Conservation (phyloP, 345 rosid species). For the Dipteronia dyeriana region DNA sequence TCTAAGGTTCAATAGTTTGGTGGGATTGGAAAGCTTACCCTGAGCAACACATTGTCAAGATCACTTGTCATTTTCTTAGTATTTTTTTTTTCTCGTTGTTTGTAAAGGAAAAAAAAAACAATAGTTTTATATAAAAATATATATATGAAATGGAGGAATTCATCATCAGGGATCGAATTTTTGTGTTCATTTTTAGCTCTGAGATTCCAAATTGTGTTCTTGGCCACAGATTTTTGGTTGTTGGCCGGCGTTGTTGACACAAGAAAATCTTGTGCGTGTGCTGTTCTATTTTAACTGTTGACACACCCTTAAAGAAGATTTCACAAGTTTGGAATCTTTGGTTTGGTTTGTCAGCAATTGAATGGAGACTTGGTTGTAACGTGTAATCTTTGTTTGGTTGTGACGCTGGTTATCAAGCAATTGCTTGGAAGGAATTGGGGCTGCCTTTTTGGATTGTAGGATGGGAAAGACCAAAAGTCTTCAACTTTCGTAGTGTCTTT, state of each 20-base stretch:
- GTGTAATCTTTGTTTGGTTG: conserved; percentile 5
- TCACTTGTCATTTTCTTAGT: not conserved
- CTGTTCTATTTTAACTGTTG: too few species aligned
- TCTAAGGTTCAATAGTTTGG: conserved; percentile 20
- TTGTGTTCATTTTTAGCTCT: not conserved
- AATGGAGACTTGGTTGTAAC: not conserved
- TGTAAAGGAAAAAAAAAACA: conserved; percentile 30
- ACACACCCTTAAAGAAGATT: not conserved
- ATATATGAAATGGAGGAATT: conserved; percentile 29
- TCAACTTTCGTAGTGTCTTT: not conserved
- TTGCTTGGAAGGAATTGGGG: not conserved
- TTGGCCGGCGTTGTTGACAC: not conserved
- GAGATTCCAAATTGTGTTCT: conserved; percentile 20
- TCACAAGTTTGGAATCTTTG: not conserved
- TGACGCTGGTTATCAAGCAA: not conserved
- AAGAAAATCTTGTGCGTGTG: not conserved
- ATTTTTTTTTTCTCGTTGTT: not conserved
- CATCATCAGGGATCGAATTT: not conserved
- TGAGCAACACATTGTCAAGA: not conserved
- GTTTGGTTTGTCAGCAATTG: not conserved
- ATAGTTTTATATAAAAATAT: conserved; percentile 23
- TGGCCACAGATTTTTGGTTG: not conserved
- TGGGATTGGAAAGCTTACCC: conserved; percentile 21
- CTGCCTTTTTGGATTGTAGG: not conserved
- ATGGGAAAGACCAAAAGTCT: not conserved